phyloP scores from a whole-genome alignment of 768 basidiomycete genomes.

The Erythrobasidium yunnanense region DNA sequence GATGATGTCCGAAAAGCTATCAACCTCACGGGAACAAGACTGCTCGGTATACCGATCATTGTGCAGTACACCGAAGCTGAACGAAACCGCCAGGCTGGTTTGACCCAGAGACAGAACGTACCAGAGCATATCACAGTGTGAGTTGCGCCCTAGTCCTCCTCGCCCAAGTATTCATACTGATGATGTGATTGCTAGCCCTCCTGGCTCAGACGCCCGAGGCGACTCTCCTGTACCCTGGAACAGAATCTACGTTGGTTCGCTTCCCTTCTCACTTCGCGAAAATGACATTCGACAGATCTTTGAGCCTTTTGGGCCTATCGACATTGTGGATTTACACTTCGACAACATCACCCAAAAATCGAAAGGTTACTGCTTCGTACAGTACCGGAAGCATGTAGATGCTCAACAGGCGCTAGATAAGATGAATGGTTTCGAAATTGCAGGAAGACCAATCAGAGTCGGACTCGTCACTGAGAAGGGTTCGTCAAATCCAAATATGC shows the following conservation, averaged over 20 bases:
- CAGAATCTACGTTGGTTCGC: conserved; percentile 89
- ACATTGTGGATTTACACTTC: conserved; percentile 94
- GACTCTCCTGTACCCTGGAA: conserved; percentile 36
- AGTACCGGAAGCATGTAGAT: conserved; percentile 88
- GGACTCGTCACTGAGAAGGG: conserved; percentile 36
- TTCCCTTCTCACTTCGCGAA: conserved; percentile 93
- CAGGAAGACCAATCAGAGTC: conserved; percentile 52
- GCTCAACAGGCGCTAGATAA: conserved; percentile 94
- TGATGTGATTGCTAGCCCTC: conserved; percentile 23
- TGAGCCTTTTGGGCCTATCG: conserved; percentile 94
- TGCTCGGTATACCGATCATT: conserved; percentile 95
- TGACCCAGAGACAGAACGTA: neutral
- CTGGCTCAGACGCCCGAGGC: conserved; percentile 21
- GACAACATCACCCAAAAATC: conserved; percentile 88
- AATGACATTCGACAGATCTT: conserved; percentile 98
- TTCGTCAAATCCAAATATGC: neutral
- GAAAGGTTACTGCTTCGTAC: conserved; percentile 96
- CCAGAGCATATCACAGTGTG: conserved; percentile 65
- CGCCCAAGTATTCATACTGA: neutral
- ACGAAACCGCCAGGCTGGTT: conserved; percentile 47
- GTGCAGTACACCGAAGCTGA: conserved; percentile 96
- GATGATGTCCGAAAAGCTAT: conserved; percentile 86
- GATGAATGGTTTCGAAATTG: conserved; percentile 98
- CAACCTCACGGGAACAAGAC: conserved; percentile 78
- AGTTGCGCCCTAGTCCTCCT: conserved; percentile 31